Percentiles rank a stretch among this genome's conserved stretches.
Conservation (phyloP, 768 basidiomycete species). For the Lactifluus echinatus region DNA sequence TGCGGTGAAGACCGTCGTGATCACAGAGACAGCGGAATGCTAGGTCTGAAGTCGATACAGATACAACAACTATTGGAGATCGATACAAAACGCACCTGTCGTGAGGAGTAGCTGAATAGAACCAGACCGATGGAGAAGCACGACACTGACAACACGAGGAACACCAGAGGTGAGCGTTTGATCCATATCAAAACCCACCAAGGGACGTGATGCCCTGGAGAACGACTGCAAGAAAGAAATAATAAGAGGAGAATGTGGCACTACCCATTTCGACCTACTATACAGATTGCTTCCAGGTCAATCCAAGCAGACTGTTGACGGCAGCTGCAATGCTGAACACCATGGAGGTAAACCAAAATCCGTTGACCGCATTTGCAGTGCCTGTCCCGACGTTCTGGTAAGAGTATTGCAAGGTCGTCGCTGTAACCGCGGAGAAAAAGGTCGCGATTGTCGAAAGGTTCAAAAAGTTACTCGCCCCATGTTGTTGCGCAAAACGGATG, state of each 20-base stretch:
- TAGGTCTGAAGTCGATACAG: constrained; percentile 23
- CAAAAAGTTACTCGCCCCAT: constrained; percentile 60
- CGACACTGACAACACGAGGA: constrained; percentile 75
- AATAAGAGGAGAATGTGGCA: constrained; percentile 16
- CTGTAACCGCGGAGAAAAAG: constrained; percentile 69
- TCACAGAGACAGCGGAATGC: constrained; percentile 51
- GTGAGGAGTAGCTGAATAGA: constrained; percentile 67
- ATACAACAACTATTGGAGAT: neutral
- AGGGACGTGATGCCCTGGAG: constrained; percentile 65
- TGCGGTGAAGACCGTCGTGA: constrained; percentile 70
- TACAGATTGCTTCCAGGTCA: constrained; percentile 78
- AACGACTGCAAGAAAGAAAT: constrained; percentile 42
- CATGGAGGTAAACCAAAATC: constrained; percentile 66
- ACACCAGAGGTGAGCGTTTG: constrained; percentile 73
- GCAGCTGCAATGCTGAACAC: constrained; percentile 76
- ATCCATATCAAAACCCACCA: constrained; percentile 87
- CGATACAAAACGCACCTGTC: constrained; percentile 39
- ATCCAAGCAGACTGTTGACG: constrained; percentile 66
- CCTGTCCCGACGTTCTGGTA: constrained; percentile 36
- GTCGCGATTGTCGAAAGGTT: constrained; percentile 72
- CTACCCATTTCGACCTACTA: constrained; percentile 41
- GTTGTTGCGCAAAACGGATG: constrained; percentile 68
- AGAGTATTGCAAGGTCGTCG: constrained; percentile 66
- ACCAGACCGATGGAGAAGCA: constrained; percentile 78
- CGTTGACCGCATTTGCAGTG: constrained; percentile 49